Base-by-base conservation (phyloP, 441 rosid genomes). In the Theobroma grandiflorum region DNA sequence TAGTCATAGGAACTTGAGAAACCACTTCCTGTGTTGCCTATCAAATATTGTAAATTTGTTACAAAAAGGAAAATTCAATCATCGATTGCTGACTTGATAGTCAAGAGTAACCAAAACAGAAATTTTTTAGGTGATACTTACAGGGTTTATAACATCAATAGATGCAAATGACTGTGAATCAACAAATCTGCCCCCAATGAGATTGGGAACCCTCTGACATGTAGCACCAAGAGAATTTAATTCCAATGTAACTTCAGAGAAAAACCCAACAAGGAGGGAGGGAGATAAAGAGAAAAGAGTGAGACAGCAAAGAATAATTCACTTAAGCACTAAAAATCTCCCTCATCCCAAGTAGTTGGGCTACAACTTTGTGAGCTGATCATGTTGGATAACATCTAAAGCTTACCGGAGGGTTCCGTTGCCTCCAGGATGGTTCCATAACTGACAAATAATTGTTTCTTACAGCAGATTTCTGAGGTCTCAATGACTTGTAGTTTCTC, bases 391-490 rank as follows among this genome's bases (percentile, higher is more conserved):
- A 61, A 81, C 79, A 80, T 77, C 78, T 72, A 82, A 74, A 58
- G 83, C 93, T 84, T 85, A 91, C 95, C 83, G 76, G 85, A 52
- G 93, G 92, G 47, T 80, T 78, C 45, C 78, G 83, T 55, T 86
- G 93, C 85, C 88, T 85, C 82, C 91, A 86, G 70, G 89, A 85
- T 69, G 86, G 85, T 84, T 89, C 92, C 80, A 78, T 77, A 79
- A 78, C 81, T 43, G 92, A 83, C 82, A 79, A 79, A 67, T 78
- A 83, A 82, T 81, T 87, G 78, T 78, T 85, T 75, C 89, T 80
- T 18, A 66, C 82, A 64, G 86, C 87, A 74, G 86, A 79, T 47
- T 85, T 81, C 77, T 86, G 82, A 45, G 89, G 88, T 68, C 86
- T 84, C 86, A 89, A 76, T 66, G 92, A 86, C 86, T 88, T 87